These are phyloP conservation scores for Debaryomyces fabryi DNA, from an alignment of 1,139 yeast species.

Conservation along the genomic window DNA sequence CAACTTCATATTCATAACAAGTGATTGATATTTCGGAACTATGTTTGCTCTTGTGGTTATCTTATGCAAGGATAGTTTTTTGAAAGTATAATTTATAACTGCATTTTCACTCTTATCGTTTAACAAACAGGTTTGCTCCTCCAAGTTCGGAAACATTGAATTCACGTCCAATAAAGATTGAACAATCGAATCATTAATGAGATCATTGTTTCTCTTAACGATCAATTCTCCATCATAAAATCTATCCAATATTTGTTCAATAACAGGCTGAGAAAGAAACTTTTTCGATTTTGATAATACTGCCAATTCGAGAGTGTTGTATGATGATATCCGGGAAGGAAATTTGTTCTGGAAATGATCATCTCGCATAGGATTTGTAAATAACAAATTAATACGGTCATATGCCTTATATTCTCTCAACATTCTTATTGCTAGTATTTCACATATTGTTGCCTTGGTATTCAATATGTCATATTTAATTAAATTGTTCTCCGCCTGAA, in stretches of 20 bases:
- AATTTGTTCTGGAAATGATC: conserved; percentile 13
- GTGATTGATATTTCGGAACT: conserved; percentile 48
- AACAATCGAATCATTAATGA: conserved; percentile 39
- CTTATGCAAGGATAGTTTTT: conserved; percentile 32
- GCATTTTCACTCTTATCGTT: conserved; percentile 6
- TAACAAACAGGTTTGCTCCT: conserved; percentile 1
- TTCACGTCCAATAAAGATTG: conserved; percentile 27
- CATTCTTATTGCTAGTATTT: conserved; percentile 55
- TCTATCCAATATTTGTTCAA: conserved; percentile 51
- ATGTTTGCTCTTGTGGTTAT: conserved; percentile 34
- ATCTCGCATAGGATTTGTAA: conserved; percentile 43
- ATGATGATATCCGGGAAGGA: conserved; percentile 15
- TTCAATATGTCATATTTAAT: conserved; percentile 51
- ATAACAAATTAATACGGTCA: conserved; percentile 48
- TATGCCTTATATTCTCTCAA: conserved; percentile 51
- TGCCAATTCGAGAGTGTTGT: conserved; percentile 57
- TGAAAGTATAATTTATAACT: conserved; percentile 41
- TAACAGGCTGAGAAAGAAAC: conserved; percentile 59
- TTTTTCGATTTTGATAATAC: conserved; percentile 57
- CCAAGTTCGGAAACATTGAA: conserved; percentile 3
- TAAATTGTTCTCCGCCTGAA: conserved; percentile 52
- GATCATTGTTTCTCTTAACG: conserved; percentile 23
- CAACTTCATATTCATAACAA: conserved; percentile 43
- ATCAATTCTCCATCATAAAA: conserved; percentile 57
- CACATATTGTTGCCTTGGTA: conserved; percentile 59